phyloP scores from a whole-genome alignment of 192 early-diverging fungal genomes.

The Funneliformis mosseae region DNA sequence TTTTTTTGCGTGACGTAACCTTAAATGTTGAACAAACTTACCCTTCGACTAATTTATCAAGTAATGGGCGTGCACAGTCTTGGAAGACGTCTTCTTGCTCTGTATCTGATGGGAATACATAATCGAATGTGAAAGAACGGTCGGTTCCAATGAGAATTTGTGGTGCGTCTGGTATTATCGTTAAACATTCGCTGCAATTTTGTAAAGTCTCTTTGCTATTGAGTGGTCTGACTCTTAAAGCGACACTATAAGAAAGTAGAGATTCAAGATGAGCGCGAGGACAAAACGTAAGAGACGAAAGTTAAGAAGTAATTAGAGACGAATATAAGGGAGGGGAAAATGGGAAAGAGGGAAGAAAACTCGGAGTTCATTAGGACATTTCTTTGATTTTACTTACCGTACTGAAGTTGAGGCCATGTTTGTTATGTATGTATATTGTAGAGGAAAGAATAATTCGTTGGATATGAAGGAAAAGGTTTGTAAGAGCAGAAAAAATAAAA shows the following conservation, averaged over 20 bases:
- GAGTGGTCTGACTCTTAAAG: slow-evolving; percentile 78
- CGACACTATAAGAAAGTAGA: slow-evolving; percentile 55
- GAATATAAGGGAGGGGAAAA: neutral
- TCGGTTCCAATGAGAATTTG: slow-evolving; percentile 67
- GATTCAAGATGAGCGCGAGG: neutral
- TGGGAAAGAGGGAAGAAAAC: neutral
- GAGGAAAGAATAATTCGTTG: neutral
- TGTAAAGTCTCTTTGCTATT: slow-evolving; percentile 70
- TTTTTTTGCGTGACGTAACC: neutral
- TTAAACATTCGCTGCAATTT: slow-evolving; percentile 62
- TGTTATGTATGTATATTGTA: neutral
- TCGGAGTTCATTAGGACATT: neutral
- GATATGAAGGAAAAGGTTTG: neutral
- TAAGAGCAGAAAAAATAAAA: neutral
- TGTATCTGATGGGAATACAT: slow-evolving; percentile 62
- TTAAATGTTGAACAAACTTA: slow-evolving; percentile 35
- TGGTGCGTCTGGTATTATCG: slow-evolving; percentile 59
- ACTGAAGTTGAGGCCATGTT: slow-evolving; percentile 28
- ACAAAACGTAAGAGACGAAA: neutral
- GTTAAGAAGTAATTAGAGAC: neutral
- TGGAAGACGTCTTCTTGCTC: slow-evolving; percentile 63
- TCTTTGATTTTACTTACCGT: slow-evolving; percentile 6
- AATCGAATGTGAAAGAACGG: slow-evolving; percentile 70
- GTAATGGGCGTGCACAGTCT: slow-evolving; percentile 56
- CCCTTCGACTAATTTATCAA: slow-evolving; percentile 75